phyloP scores from a whole-genome alignment of 345 rosid species.

The Atalantia buxifolia region DNA sequence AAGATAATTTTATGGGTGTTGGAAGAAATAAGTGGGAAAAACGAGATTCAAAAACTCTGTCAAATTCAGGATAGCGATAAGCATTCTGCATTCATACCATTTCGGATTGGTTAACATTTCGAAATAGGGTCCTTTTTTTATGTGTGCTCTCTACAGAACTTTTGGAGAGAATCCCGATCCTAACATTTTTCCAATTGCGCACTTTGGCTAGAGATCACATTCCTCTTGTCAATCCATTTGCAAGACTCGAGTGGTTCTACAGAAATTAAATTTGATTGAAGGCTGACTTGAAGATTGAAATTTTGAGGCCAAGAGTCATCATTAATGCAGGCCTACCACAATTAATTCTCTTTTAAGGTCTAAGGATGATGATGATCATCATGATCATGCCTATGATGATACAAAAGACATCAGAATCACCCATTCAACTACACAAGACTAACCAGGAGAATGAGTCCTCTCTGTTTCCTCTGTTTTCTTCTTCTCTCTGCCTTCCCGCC shows the following conservation, averaged over 20 bases:
- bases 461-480: conserved; percentile 29
- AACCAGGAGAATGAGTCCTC: conserved; percentile 18
- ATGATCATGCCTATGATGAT: not conserved
- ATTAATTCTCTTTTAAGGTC: too few species aligned
- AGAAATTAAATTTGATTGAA: not conserved
- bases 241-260: not conserved
- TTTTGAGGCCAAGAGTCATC: conserved; percentile 5
- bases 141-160: too few species aligned
- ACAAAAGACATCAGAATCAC: conserved; percentile 5
- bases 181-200: too few species aligned
- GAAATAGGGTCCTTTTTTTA: too few species aligned
- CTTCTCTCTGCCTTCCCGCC: conserved; percentile 29
- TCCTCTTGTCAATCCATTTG: not conserved
- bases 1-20: not conserved
- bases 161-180: too few species aligned
- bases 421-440: not conserved
- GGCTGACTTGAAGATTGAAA: conserved; percentile 59
- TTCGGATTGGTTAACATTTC: too few species aligned
- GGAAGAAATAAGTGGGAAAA: too few species aligned
- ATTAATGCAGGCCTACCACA: too few species aligned
- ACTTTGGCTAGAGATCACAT: not conserved
- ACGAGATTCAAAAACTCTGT: too few species aligned
- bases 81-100: too few species aligned
- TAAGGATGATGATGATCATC: not conserved
- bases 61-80: too few species aligned